Conservation (phyloP, 2,329 filamentous ascomycete genomes). For the Trichoderma gracile region DNA sequence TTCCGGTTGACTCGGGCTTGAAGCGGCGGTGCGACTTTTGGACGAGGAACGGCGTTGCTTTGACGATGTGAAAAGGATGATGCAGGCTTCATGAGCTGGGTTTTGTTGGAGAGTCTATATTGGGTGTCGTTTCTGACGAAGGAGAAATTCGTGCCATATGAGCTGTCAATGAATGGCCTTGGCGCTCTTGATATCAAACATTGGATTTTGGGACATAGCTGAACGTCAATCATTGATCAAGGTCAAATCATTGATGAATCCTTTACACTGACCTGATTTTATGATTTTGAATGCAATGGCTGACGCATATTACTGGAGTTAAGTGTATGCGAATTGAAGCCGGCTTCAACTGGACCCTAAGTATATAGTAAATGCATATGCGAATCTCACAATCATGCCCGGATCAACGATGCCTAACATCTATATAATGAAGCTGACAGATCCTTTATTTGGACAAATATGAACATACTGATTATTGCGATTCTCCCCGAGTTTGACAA, state of each 20-base stretch:
- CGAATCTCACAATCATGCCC: not conserved
- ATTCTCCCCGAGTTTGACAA: no score
- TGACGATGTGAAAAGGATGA: conserved; percentile 29
- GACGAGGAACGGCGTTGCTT: conserved; percentile 28
- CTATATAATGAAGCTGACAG: no score
- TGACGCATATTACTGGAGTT: not conserved
- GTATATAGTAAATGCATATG: not conserved
- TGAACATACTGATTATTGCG: no score
- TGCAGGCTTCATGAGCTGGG: not conserved
- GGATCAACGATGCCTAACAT: no score
- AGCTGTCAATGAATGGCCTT: no score
- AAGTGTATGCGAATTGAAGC: not conserved
- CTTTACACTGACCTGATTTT: not conserved
- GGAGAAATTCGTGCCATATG: not conserved
- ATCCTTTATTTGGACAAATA: no score
- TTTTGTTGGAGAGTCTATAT: not conserved
- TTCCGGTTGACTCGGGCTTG: conserved; percentile 35
- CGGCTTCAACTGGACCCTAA: no score
- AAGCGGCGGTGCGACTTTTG: conserved; percentile 35
- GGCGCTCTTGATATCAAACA: not conserved
- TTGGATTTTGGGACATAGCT: not conserved
- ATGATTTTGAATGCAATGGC: not conserved
- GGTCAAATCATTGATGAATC: not conserved
- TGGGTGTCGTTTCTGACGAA: not conserved
- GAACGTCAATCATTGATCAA: not conserved